Base-by-base conservation (phyloP, 345 rosid species). In the Eucalyptus guilfoylei region DNA sequence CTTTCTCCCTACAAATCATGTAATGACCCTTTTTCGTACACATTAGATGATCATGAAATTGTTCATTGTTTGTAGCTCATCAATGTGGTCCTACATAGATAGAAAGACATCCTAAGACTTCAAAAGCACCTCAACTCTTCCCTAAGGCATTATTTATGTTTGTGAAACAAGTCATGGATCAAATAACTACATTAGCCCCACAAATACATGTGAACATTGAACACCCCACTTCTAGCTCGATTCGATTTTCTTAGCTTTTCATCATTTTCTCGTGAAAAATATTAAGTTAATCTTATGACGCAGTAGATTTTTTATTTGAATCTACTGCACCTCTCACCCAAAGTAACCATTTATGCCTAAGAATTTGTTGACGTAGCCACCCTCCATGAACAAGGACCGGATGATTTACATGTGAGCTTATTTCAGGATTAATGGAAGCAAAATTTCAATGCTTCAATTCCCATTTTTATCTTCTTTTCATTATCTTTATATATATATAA, bases 261-360 rank as follows among this genome's bases (percentile, higher is more conserved):
- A 21, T 76, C 83, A 11, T n/a, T 64, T n/a, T n/a, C 76, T 4
- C 1, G 6, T n/a, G 21, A n/a, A 64, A 64, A 14, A n/a, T n/a
- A 64, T n/a, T 15, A n/a, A 76, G 1, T 42, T 6, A 21, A 21
- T 1, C 21, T n/a, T 2, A 40, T 17, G 15, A 40, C 0, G 9
- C 1, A 4, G 0, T 19, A 21, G 0, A 11, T 76, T 37, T 76
- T 4, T 6, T 37, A 11, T 37, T 17, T 23, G 7, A 34, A 34
- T 34, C 4, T 7, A 69, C 2, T 5, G 2, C 7, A 8, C 44
- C 4, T 72, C 12, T 76, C 83, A 37, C 45, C 26, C 2, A 10
- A 37, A 76, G 24, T 19, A 76, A 21, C 44, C 4, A 34, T 69
- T 69, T 69, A 69, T 9, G 24, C 7, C 4, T 5, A 1, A 0